Percentiles rank a stretch among this genome's conserved stretches.
These are phyloP conservation scores for Sporothrix sp. DNA, from an alignment of 2,329 filamentous ascomycete genomes.

Conservation along the genomic window DNA sequence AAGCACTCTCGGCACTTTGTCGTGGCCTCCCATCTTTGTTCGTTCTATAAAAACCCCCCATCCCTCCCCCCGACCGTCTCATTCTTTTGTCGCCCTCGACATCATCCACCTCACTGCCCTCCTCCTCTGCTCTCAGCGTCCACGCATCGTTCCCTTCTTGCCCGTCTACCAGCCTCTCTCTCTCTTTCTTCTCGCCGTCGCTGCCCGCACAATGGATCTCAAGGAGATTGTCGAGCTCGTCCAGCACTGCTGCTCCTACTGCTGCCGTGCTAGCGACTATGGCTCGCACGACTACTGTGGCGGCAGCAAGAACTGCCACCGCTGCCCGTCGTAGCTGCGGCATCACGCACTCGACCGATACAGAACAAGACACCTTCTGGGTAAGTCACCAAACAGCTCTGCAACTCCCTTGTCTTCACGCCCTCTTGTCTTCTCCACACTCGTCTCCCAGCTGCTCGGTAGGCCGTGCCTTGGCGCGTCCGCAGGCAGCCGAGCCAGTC, in stretches of 20 bases:
- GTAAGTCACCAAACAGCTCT: too few species aligned
- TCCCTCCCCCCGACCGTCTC: too few species aligned
- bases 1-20: too few species aligned
- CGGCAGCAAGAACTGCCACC: constrained; percentile 33
- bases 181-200: not conserved
- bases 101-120: too few species aligned
- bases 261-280: constrained; percentile 41
- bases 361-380: too few species aligned
- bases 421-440: not conserved
- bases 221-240: constrained; percentile 35
- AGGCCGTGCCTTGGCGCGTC: not conserved
- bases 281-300: constrained; percentile 42
- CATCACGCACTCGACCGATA: not conserved
- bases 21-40: too few species aligned
- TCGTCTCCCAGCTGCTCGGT: not conserved
- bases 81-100: too few species aligned
- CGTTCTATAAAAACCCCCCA: too few species aligned
- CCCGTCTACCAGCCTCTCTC: not conserved
- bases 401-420: not conserved
- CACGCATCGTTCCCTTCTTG: not conserved
- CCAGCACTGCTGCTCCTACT: constrained; percentile 42
- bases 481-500: not conserved
- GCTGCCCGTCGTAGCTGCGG: constrained; percentile 25
- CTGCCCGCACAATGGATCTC: constrained; percentile 30
- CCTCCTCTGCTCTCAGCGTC: too few species aligned